A percentile compares a stretch with the other conserved stretches of the same genome.
Conservation (phyloP, 352 stramenopile species). For the Globisporangium nagaii region DNA sequence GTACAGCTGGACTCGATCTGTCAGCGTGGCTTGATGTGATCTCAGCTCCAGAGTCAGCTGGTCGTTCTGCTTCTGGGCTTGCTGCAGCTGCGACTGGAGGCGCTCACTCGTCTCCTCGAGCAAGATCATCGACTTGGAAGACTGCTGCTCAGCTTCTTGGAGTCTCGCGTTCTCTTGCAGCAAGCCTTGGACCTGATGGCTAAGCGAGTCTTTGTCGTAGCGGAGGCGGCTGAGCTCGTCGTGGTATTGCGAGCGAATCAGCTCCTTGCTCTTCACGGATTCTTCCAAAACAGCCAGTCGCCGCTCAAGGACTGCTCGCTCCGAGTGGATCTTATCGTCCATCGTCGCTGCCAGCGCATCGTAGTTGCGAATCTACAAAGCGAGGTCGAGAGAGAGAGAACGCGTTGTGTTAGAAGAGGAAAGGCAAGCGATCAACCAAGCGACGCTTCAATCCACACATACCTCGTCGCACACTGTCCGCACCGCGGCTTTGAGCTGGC, state of each 20-base stretch:
- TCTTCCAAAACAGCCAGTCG: constrained; percentile 32
- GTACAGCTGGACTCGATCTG: constrained; percentile 45
- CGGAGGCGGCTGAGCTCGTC: constrained; percentile 31
- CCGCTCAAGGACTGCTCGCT: constrained; percentile 28
- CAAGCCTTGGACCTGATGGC: constrained; percentile 21
- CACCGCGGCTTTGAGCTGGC: constrained; percentile 43
- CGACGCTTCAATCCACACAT: background rate
- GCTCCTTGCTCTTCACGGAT: constrained; percentile 22
- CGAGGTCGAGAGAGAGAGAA: background rate
- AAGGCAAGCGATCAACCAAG: background rate
- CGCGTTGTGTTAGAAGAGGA: background rate
- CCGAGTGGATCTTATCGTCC: constrained; percentile 27
- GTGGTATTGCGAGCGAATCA: constrained; percentile 17
- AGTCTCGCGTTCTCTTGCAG: constrained; percentile 26
- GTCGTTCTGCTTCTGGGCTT: constrained; percentile 45
- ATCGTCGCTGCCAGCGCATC: constrained; percentile 17
- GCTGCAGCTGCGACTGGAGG: constrained; percentile 49
- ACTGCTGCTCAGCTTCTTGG: constrained; percentile 31
- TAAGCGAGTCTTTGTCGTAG: constrained; percentile 8
- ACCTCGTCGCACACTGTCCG: constrained; percentile 33
- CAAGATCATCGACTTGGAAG: constrained; percentile 16
- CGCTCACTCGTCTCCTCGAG: constrained; percentile 32
- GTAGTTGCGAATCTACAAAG: constrained; percentile 31
- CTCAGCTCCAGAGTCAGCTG: constrained; percentile 59
- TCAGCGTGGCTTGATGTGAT: constrained; percentile 34